Percentiles rank a stretch among this genome's conserved stretches.
Conservation (phyloP, 1,284 basidiomycete species). For the Thelephora terrestris region DNA sequence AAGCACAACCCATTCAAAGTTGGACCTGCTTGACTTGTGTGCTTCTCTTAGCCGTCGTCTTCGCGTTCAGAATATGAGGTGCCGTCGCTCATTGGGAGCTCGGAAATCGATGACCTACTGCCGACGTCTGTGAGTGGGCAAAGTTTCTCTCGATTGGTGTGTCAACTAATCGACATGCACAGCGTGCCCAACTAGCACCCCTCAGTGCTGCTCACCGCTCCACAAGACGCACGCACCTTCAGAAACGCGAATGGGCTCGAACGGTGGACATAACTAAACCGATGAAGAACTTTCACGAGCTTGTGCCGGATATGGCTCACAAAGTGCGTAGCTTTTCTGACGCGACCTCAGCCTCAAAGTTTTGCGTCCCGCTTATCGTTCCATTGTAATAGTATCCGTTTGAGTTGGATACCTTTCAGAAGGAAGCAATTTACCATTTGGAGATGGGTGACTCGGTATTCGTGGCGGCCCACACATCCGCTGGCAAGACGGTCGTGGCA, state of each 20-base stretch:
- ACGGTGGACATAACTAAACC: conserved; percentile 90
- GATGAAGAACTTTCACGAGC: conserved; percentile 79
- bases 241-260: conserved; percentile 97
- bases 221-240: conserved; percentile 32
- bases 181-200: conserved; percentile 45
- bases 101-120: conserved; percentile 74
- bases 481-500: conserved; percentile 99
- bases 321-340: conserved; percentile 34
- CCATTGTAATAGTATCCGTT: conserved; percentile 62
- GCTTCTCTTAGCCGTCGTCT: background rate
- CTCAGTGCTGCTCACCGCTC: conserved; percentile 30
- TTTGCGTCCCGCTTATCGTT: conserved; percentile 7
- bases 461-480: conserved; percentile 97
- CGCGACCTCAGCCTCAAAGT: conserved; percentile 5
- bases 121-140: conserved; percentile 59
- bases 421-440: conserved; percentile 96
- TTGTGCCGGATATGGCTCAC: conserved; percentile 88
- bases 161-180: background rate
- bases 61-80: background rate
- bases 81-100: conserved; percentile 8
- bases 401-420: conserved; percentile 87
- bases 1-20: background rate
- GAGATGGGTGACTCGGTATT: conserved; percentile 98
- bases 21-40: background rate
- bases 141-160: background rate